Conservation (phyloP, 1,139 yeast genomes). For the Taiozyma sp. region DNA sequence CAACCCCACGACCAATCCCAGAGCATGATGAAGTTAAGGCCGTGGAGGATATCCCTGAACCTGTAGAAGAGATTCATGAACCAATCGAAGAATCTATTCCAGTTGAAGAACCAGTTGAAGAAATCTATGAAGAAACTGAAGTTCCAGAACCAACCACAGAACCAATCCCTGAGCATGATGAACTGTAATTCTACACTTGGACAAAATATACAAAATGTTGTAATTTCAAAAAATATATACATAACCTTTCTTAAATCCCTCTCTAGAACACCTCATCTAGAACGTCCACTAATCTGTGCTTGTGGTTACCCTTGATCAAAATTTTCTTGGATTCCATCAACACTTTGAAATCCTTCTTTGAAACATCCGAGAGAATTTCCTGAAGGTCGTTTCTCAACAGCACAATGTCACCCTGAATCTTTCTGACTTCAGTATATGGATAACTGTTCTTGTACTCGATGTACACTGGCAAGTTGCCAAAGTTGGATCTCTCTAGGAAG, state of each 20-base stretch:
- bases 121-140: background rate
- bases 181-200: background rate
- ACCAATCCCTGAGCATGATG: background rate
- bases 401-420: conserved; percentile 55
- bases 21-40: background rate
- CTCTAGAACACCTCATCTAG: conserved; percentile 14
- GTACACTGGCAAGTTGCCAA: conserved; percentile 69
- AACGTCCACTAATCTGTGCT: conserved; percentile 18
- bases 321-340: conserved; percentile 31
- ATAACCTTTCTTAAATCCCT: background rate
- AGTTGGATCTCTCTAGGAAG: conserved; percentile 47
- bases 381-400: conserved; percentile 58
- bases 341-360: conserved; percentile 39
- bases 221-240: conserved; percentile 3
- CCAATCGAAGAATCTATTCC: background rate
- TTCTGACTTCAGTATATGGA: conserved; percentile 57
- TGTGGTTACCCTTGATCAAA: conserved; percentile 58
- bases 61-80: background rate
- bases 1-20: background rate
- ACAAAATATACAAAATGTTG: background rate
- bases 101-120: background rate
- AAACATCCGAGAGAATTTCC: conserved; percentile 39
- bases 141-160: background rate
- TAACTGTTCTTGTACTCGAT: conserved; percentile 46
- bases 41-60: background rate